Evolutionary conservation across 306 rosid species (phyloP).

Genomic region (Hippophae tibetana): DNA sequence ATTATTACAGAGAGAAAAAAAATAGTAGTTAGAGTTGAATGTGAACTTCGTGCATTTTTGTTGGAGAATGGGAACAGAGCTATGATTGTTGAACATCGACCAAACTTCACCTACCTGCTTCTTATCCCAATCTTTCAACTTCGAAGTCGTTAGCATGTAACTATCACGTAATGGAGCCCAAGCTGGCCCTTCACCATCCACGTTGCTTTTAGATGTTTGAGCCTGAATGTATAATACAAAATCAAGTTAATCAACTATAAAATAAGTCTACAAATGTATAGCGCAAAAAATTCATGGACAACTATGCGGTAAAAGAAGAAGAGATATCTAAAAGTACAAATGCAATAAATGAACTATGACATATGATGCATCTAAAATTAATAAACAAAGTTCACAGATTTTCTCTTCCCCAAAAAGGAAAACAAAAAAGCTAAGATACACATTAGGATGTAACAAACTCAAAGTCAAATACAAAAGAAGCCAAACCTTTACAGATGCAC

Average conservation of each 20-base stretch:
- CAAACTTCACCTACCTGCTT: slow-evolving; percentile 40
- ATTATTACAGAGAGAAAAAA: background rate
- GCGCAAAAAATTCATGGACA: slow-evolving; percentile 1
- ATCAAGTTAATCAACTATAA: slow-evolving; percentile 2
- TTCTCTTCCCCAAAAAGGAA: background rate
- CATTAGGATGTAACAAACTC: background rate
- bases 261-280: no score
- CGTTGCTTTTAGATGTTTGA: slow-evolving; percentile 30
- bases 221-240: slow-evolving; percentile 26
- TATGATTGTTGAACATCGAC: no score
- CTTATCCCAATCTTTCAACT: slow-evolving; percentile 82
- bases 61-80: no score
- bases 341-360: no score
- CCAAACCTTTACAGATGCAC: slow-evolving; percentile 39
- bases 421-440: background rate
- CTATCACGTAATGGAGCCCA: slow-evolving; percentile 96
- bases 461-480: background rate
- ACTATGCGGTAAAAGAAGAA: background rate
- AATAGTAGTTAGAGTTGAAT: no score
- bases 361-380: background rate
- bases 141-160: slow-evolving; percentile 79
- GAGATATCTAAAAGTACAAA: no score
- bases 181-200: slow-evolving; percentile 55
- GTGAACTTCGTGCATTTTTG: no score
- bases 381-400: background rate